phyloP scores from a whole-genome alignment of 495 filamentous ascomycete genomes.

The Lindgomyces ingoldianus region DNA sequence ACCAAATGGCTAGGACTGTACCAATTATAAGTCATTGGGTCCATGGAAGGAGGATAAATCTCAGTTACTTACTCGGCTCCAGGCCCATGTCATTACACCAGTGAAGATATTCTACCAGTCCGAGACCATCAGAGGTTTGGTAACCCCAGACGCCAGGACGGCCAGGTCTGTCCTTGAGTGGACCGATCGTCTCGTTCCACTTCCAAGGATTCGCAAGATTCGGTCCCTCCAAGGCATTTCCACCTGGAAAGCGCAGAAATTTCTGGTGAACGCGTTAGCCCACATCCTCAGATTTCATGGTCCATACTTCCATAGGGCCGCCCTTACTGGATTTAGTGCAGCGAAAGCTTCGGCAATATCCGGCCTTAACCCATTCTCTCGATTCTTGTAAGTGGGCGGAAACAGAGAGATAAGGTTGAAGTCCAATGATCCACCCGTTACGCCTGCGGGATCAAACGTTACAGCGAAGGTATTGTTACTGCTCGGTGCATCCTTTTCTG shows the following conservation, averaged over 20 bases:
- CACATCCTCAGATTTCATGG: not conserved
- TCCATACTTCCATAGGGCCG: not conserved
- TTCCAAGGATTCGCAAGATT: slow-evolving; percentile 55
- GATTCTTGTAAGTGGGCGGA: slow-evolving; percentile 64
- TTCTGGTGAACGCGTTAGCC: slow-evolving; percentile 15
- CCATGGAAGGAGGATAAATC: too few species aligned
- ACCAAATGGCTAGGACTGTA: slow-evolving; percentile 57
- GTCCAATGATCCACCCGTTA: slow-evolving; percentile 53
- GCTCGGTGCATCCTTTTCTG: slow-evolving; percentile 49
- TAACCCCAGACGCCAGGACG: slow-evolving; percentile 63
- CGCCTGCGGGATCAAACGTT: slow-evolving; percentile 56
- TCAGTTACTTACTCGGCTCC: slow-evolving; percentile 48
- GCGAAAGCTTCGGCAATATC: slow-evolving; percentile 61
- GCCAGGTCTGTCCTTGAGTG: slow-evolving; percentile 62
- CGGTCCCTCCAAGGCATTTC: slow-evolving; percentile 57
- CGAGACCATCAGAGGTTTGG: slow-evolving; percentile 63
- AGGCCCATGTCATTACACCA: slow-evolving; percentile 66
- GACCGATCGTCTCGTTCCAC: slow-evolving; percentile 69
- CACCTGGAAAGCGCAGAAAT: slow-evolving; percentile 63
- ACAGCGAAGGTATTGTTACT: slow-evolving; percentile 67
- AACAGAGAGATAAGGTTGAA: slow-evolving; percentile 68
- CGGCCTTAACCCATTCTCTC: slow-evolving; percentile 62
- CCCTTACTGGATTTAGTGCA: slow-evolving; percentile 49
- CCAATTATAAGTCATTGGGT: too few species aligned
- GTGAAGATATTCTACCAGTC: slow-evolving; percentile 63